Percentiles rank a stretch among this genome's conserved stretches.
phyloP scores from a whole-genome alignment of 768 basidiomycete species.

The Termitomyces heimii region DNA sequence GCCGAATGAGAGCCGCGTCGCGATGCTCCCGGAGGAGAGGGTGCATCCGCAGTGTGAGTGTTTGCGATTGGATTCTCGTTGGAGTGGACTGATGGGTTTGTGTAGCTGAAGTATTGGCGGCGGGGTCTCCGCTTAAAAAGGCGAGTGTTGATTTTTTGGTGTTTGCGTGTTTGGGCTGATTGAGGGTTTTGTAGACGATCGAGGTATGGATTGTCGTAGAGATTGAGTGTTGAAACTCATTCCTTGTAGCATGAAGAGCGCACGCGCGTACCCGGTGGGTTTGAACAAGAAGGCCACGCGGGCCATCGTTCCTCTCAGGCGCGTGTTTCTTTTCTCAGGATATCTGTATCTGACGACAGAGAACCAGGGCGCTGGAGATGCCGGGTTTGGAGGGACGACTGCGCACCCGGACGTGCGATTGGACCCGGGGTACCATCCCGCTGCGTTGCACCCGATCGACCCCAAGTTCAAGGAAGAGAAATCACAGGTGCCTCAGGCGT shows the following conservation, averaged over 20 bases:
- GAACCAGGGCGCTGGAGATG: background rate
- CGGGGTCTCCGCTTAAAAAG: background rate
- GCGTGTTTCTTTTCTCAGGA: no score
- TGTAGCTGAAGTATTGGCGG: no score
- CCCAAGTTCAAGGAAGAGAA: background rate
- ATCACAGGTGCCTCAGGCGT: background rate
- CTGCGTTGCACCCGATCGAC: slow-evolving; percentile 1
- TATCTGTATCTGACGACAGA: background rate
- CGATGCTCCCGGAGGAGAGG: slow-evolving; percentile 9
- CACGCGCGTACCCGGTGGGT: background rate
- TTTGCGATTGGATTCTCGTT: no score
- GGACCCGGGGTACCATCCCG: slow-evolving; percentile 5
- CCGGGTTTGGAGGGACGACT: background rate
- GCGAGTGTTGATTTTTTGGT: background rate
- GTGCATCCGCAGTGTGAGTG: slow-evolving; percentile 2
- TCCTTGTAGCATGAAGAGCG: no score
- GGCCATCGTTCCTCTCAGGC: no score
- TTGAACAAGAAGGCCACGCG: no score
- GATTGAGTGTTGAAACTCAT: no score
- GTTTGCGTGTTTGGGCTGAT: background rate
- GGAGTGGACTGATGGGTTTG: no score
- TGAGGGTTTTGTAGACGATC: background rate
- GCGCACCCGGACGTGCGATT: background rate
- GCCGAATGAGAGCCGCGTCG: slow-evolving; percentile 10
- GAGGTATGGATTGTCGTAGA: no score